phyloP scores from a whole-genome alignment of 305 asterid species.

The Fraxinus dipetala region DNA sequence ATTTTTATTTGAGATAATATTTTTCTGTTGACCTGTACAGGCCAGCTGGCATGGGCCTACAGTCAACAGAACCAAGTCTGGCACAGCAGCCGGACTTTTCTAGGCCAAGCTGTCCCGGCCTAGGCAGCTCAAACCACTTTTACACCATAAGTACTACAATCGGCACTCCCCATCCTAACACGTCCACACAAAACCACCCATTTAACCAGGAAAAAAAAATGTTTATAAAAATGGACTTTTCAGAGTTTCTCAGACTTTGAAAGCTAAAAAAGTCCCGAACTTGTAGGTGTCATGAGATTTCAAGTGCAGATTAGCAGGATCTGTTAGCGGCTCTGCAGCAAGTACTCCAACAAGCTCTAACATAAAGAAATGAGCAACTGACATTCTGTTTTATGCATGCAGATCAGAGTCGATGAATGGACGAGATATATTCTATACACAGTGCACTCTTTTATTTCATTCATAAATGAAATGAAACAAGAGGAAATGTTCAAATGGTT shows the following conservation, averaged over 20 bases:
- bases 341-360: background rate
- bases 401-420: background rate
- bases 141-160: background rate
- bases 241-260: background rate
- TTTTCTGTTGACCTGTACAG: background rate
- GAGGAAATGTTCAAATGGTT: conserved; percentile 12
- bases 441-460: background rate
- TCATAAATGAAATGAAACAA: background rate
- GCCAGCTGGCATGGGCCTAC: background rate
- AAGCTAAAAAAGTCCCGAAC: background rate
- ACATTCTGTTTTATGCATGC: background rate
- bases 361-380: background rate
- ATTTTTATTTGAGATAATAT: background rate
- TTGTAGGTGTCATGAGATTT: background rate
- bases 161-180: background rate
- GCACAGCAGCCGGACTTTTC: background rate
- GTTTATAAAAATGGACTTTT: background rate
- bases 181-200: background rate
- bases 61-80: background rate
- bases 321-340: background rate
- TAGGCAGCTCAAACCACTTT: background rate
- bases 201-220: background rate
- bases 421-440: background rate
- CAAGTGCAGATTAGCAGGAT: background rate
- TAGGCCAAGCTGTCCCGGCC: background rate